phyloP scores from a whole-genome alignment of 805 yeast species.

The Yamadazyma endophytica region DNA sequence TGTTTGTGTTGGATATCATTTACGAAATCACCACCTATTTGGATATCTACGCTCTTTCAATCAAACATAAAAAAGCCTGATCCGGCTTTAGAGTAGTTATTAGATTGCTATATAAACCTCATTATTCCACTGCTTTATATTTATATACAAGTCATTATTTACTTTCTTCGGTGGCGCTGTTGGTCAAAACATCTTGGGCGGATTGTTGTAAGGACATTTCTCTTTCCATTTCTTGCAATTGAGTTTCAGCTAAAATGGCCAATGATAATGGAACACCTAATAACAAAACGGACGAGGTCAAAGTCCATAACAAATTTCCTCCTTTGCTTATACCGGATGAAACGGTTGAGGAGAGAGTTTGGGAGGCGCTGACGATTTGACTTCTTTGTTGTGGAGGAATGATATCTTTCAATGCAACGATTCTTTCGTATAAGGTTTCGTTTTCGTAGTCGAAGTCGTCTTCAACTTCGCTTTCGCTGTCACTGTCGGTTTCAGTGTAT shows the following conservation, averaged over 20 bases:
- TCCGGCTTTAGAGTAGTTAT: constrained; percentile 1
- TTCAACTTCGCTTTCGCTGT: constrained; percentile 50
- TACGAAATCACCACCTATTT: constrained; percentile 73
- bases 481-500: constrained; percentile 31
- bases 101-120: background rate
- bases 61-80: constrained; percentile 66
- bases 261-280: constrained; percentile 91
- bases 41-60: constrained; percentile 81
- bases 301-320: constrained; percentile 79
- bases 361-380: constrained; percentile 32
- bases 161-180: constrained; percentile 50
- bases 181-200: constrained; percentile 69
- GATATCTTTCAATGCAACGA: constrained; percentile 87
- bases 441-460: constrained; percentile 73
- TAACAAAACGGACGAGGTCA: constrained; percentile 77
- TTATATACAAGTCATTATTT: constrained; percentile 17
- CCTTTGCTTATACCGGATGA: constrained; percentile 50
- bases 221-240: constrained; percentile 89
- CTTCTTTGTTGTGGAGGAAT: constrained; percentile 83
- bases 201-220: constrained; percentile 80
- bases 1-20: constrained; percentile 74
- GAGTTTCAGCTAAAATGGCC: constrained; percentile 88
- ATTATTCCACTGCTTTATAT: background rate
- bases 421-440: constrained; percentile 84
- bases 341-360: constrained; percentile 22